Base-by-base conservation (phyloP, 148 eudicot genomes). In the Heliosperma pusillum region DNA sequence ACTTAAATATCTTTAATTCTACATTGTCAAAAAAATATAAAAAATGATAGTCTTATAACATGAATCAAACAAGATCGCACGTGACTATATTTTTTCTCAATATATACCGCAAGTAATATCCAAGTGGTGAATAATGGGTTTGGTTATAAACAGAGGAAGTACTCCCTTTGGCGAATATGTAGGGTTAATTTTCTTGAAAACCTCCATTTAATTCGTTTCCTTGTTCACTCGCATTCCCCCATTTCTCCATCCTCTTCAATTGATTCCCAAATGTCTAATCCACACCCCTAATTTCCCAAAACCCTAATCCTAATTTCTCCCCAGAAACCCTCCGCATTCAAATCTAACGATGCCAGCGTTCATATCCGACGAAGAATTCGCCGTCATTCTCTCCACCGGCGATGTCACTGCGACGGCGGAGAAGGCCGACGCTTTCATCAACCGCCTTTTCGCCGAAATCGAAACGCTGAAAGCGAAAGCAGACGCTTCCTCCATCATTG, bases 381-480 rank as follows among this genome's bases (percentile, higher is more conserved):
- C 71, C 17, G 53, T 42, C 27, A 42, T 67, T n/a, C 53, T 67
- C 7, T 42, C 44, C 79, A 73, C 90, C 75, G 82, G 80, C 74
- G 91, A 90, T 69, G 87, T 70, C 50, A 73, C 81, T 3, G 73
- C 86, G 60, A 85, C 92, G 77, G 88, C 91, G 68, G 91, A 84
- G 81, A 92, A 87, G 81, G 98, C 97, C 10, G 97, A 95, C 65
- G 84, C 85, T 0, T 90, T 74, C 82, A 92, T 95, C 29, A 66
- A 83, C 8, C 81, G 72, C 16, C 86, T 91, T 5, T 64, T 70
- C 78, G 80, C 79, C n/a, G 88, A 89, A 65, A 83, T 92, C 53
- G 96, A 95, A 50, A 90, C 92, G 56, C 89, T 86, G 45, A 88
- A 74, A 69, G 99, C 97, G 5, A 87, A 89, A 80, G 89, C 89